phyloP scores from a whole-genome alignment of 768 basidiomycete species.

The Pisolithus albus region DNA sequence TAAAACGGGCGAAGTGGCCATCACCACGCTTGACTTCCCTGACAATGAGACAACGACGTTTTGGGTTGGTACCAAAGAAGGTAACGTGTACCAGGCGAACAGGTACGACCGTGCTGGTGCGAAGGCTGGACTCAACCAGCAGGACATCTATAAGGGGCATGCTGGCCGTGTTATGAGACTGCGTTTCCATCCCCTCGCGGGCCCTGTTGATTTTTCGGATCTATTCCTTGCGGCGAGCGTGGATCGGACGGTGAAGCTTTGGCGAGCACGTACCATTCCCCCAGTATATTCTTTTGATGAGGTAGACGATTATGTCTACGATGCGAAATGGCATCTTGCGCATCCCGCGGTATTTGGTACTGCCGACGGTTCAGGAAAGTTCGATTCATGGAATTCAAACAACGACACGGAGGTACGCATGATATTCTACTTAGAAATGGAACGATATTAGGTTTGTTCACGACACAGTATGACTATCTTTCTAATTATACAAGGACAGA shows the following conservation, averaged over 20 bases:
- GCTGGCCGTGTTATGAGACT: slow-evolving; percentile 90
- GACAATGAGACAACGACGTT: slow-evolving; percentile 95
- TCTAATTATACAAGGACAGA: slow-evolving; percentile 34
- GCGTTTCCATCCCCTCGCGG: slow-evolving; percentile 88
- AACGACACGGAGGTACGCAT: slow-evolving; percentile 83
- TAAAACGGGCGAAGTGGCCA: no score
- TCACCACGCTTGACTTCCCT: slow-evolving; percentile 68
- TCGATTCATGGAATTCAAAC: slow-evolving; percentile 97
- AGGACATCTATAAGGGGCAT: slow-evolving; percentile 91
- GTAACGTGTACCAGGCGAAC: slow-evolving; percentile 93
- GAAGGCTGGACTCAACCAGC: slow-evolving; percentile 91
- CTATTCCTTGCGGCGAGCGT: slow-evolving; percentile 88
- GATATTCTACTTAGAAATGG: background rate
- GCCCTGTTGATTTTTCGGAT: slow-evolving; percentile 92
- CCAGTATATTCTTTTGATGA: no score
- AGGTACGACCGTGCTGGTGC: slow-evolving; percentile 94
- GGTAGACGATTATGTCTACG: slow-evolving; percentile 41
- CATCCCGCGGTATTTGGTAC: slow-evolving; percentile 93
- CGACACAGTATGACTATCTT: background rate
- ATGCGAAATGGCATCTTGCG: slow-evolving; percentile 94
- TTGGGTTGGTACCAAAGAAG: slow-evolving; percentile 98
- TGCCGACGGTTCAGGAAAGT: slow-evolving; percentile 91
- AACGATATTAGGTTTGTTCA: slow-evolving; percentile 42
- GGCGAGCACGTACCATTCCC: slow-evolving; percentile 48
- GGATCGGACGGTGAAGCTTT: slow-evolving; percentile 98